Percentiles rank a stretch among this genome's conserved stretches.
phyloP scores from a whole-genome alignment of 495 filamentous ascomycete species.

The Pyrenula aspistea region DNA sequence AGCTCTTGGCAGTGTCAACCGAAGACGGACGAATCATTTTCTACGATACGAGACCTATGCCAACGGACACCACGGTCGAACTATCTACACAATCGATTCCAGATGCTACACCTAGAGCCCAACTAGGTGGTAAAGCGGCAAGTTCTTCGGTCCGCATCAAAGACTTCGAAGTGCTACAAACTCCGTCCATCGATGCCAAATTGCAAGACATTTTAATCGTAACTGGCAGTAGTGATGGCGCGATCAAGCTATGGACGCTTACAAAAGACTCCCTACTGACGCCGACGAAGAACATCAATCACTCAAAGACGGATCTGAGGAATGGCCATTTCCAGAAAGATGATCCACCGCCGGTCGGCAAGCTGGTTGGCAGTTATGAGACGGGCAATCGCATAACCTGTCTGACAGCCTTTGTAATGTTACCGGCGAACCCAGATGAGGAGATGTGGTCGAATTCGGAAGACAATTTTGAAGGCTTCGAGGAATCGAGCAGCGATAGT shows the following conservation, averaged over 20 bases:
- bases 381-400: constrained; percentile 88
- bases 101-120: constrained; percentile 49
- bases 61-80: constrained; percentile 13
- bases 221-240: constrained; percentile 73
- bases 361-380: constrained; percentile 64
- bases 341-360: constrained; percentile 45
- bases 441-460: background rate
- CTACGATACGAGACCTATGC: constrained; percentile 51
- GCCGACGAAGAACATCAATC: constrained; percentile 10
- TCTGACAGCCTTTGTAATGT: constrained; percentile 74
- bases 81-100: constrained; percentile 27
- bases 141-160: constrained; percentile 67
- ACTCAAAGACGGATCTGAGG: constrained; percentile 20
- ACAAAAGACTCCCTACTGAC: constrained; percentile 16
- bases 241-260: constrained; percentile 63
- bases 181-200: constrained; percentile 18
- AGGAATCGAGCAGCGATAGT: background rate
- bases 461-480: background rate
- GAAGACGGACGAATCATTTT: constrained; percentile 87
- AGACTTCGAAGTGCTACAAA: constrained; percentile 61
- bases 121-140: constrained; percentile 61
- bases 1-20: constrained; percentile 68
- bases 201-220: constrained; percentile 44
- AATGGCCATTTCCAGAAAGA: constrained; percentile 11
- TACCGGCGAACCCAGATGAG: constrained; percentile 16